Percentiles rank a stretch among this genome's conserved stretches.
Evolutionary conservation across 805 yeast genomes (phyloP).

Genomic region (Wickerhamomyces queroliae): DNA sequence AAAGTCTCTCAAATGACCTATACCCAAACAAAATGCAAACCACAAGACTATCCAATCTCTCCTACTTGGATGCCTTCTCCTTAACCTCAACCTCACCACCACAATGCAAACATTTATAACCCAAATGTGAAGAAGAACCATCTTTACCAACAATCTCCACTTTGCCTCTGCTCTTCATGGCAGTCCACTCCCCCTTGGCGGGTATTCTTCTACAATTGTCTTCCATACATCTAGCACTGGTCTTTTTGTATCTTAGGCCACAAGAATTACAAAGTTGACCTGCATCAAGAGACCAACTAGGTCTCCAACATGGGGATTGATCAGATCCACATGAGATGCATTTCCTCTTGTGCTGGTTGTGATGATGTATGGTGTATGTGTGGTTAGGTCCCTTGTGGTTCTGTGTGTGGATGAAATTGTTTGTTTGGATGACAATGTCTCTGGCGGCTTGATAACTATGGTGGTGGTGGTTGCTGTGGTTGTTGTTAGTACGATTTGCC

Average conservation of each 20-base stretch:
- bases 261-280: constrained; percentile 98
- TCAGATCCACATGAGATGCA: constrained; percentile 90
- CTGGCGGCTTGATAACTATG: constrained; percentile 7
- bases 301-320: constrained; percentile 98
- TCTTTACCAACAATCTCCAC: constrained; percentile 24
- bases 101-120: constrained; percentile 54
- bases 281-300: constrained; percentile 84
- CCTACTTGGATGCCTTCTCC: constrained; percentile 9
- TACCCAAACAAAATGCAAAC: not conserved
- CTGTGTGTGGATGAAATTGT: constrained; percentile 21
- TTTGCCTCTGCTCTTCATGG: constrained; percentile 72
- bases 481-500: not conserved
- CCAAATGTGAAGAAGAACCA: constrained; percentile 22
- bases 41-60: too few relatives aligned
- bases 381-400: constrained; percentile 23
- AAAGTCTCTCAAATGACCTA: not conserved
- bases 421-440: constrained; percentile 8
- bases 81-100: constrained; percentile 48
- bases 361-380: constrained; percentile 23
- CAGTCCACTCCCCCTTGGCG: constrained; percentile 91
- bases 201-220: constrained; percentile 79
- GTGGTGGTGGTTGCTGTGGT: not conserved
- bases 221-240: constrained; percentile 85
- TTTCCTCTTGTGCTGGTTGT: constrained; percentile 35
- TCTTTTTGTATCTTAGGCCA: constrained; percentile 90